phyloP scores from a whole-genome alignment of 2,329 filamentous ascomycete genomes.

The Diaporthe citrichinensis region DNA sequence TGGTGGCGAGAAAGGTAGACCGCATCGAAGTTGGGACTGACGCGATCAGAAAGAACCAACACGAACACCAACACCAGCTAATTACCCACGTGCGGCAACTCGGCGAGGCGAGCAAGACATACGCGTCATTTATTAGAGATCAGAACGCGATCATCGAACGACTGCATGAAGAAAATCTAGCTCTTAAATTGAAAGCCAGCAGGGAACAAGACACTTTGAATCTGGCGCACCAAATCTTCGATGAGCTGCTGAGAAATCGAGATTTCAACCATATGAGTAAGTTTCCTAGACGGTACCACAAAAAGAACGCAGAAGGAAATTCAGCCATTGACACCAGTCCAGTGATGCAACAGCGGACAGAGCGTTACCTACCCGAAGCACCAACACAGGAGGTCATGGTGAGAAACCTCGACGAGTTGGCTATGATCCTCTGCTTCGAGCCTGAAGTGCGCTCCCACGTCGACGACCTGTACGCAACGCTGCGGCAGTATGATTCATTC shows the following conservation, averaged over 20 bases:
- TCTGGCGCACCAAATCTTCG: neutral
- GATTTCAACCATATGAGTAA: neutral
- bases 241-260: neutral
- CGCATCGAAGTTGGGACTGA: neutral
- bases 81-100: neutral
- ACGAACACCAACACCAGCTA: neutral
- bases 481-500: constrained; percentile 9
- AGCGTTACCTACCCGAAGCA: neutral
- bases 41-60: neutral
- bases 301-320: neutral
- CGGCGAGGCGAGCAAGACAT: neutral
- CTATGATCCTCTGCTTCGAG: neutral
- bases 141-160: neutral
- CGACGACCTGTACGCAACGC: neutral
- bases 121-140: neutral
- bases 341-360: neutral
- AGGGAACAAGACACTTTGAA: neutral
- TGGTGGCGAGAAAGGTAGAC: neutral
- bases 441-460: neutral
- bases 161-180: neutral
- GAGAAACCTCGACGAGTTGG: constrained; percentile 4
- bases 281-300: neutral
- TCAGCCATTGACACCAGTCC: neutral
- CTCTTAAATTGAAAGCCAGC: neutral
- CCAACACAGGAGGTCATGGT: too few species aligned